These are phyloP conservation scores for Pisolithus sp. DNA, from an alignment of 768 basidiomycete species.

Conservation along the genomic window DNA sequence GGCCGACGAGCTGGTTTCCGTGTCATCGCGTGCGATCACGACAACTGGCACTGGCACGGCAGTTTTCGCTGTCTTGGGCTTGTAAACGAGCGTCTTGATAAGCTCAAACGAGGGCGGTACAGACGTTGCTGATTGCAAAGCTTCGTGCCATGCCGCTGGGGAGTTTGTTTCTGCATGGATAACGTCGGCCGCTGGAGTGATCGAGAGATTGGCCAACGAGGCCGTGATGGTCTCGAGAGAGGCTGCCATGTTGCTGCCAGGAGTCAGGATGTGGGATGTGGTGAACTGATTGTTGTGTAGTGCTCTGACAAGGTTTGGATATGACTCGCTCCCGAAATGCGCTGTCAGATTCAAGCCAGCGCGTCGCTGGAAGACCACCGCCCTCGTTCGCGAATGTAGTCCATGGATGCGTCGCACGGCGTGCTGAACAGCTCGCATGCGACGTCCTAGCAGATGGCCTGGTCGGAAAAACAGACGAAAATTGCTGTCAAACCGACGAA, in stretches of 20 bases:
- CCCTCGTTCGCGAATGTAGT: constrained; percentile 5
- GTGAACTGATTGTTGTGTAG: constrained; percentile 10
- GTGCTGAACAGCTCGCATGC: constrained; percentile 23
- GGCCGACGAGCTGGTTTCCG: constrained; percentile 73
- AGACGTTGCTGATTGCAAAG: constrained; percentile 47
- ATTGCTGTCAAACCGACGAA: neutral
- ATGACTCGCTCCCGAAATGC: constrained; percentile 21
- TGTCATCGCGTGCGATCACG: constrained; percentile 77
- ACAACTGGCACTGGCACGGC: constrained; percentile 81
- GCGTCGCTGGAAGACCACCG: constrained; percentile 9
- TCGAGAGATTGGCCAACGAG: constrained; percentile 48
- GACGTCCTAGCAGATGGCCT: constrained; percentile 6
- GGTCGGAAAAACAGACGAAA: constrained; percentile 2
- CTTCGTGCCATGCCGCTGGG: constrained; percentile 71
- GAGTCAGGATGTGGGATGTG: constrained; percentile 11
- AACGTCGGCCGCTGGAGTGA: constrained; percentile 46
- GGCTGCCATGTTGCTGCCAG: neutral
- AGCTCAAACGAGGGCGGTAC: constrained; percentile 60
- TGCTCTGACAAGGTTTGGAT: constrained; percentile 11
- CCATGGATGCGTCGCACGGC: constrained; percentile 21
- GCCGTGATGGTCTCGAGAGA: constrained; percentile 28
- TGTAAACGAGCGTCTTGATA: constrained; percentile 89
- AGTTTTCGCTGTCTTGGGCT: constrained; percentile 92
- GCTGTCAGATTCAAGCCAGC: constrained; percentile 17
- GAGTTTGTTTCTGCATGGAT: constrained; percentile 60